Evolutionary conservation across 345 rosid genomes (phyloP).

Genomic region (Anastatica hierochuntica): DNA sequence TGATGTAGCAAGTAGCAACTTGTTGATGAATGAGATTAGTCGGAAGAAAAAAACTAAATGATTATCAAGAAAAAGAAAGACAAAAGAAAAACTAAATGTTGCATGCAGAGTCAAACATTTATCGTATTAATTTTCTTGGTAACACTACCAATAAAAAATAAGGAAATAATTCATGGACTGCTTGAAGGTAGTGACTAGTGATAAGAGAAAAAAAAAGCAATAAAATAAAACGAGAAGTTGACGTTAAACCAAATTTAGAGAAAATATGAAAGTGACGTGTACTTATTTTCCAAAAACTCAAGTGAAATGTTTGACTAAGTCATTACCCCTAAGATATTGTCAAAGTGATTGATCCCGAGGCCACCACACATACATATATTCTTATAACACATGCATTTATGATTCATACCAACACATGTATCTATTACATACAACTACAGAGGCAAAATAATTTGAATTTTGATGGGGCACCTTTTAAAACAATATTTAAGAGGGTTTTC

Average conservation of each 20-base stretch:
- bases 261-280: constrained; percentile 22
- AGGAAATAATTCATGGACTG: constrained; percentile 8
- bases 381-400: constrained; percentile 5
- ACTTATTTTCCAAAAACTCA: constrained; percentile 13
- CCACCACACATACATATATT: constrained; percentile 13
- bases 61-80: no score
- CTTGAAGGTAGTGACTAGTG: no score
- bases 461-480: constrained; percentile 14
- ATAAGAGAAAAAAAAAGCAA: neutral
- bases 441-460: neutral
- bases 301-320: constrained; percentile 26
- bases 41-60: no score
- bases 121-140: constrained; percentile 14
- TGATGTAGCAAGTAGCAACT: no score
- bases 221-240: constrained; percentile 16
- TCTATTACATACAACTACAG: neutral
- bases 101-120: constrained; percentile 19
- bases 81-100: neutral
- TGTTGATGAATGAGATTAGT: no score
- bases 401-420: neutral
- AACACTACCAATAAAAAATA: constrained; percentile 19
- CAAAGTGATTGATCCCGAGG: constrained; percentile 28
- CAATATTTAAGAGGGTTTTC: constrained; percentile 9
- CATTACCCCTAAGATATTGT: constrained; percentile 18
- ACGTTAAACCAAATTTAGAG: constrained; percentile 21